A percentile compares a stretch with the other conserved stretches of the same genome.
Conservation (phyloP, 2,329 filamentous ascomycete genomes). For the Trichoderma koningii region DNA sequence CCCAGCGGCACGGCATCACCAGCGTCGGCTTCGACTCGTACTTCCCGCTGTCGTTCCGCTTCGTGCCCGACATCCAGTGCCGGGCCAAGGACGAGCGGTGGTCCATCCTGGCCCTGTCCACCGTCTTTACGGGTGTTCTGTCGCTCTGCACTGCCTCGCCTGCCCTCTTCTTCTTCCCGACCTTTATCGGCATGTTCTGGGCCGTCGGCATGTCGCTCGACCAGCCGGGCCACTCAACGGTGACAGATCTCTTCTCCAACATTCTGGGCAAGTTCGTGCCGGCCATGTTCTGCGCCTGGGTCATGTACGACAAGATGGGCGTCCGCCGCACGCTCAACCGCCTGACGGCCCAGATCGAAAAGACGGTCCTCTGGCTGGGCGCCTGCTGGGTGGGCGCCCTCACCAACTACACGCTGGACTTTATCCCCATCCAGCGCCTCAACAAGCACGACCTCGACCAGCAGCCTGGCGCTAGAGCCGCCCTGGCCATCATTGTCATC, state of each 20-base stretch:
- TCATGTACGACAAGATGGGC: slow-evolving; percentile 82
- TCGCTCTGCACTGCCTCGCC: slow-evolving; percentile 82
- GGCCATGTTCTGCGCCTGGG: slow-evolving; percentile 82
- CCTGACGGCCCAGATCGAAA: slow-evolving; percentile 82
- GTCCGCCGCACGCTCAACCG: slow-evolving; percentile 70
- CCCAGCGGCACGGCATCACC: slow-evolving; percentile 70
- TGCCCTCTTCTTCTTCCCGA: slow-evolving; percentile 78
- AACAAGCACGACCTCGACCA: slow-evolving; percentile 85
- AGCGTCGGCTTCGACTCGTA: slow-evolving; percentile 82
- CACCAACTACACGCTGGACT: slow-evolving; percentile 93
- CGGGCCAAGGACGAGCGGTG: slow-evolving; percentile 78
- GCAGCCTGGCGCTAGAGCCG: slow-evolving; percentile 85
- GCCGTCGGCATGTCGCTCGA: slow-evolving; percentile 90
- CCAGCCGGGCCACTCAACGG: slow-evolving; percentile 68
- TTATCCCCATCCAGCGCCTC: slow-evolving; percentile 91
- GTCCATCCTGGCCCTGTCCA: slow-evolving; percentile 78
- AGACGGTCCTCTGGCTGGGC: slow-evolving; percentile 86
- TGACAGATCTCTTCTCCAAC: slow-evolving; percentile 73
- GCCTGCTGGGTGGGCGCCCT: slow-evolving; percentile 87
- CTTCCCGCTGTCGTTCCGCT: slow-evolving; percentile 85
- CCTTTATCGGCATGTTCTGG: slow-evolving; percentile 82
- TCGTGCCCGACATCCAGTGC: slow-evolving; percentile 66
- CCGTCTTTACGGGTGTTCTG: slow-evolving; percentile 74
- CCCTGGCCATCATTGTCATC: slow-evolving; percentile 76
- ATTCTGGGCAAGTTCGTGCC: slow-evolving; percentile 82